These are phyloP conservation scores for Skeletonema marinoi DNA, from an alignment of 108 stramenopile genomes.

Conservation along the genomic window DNA sequence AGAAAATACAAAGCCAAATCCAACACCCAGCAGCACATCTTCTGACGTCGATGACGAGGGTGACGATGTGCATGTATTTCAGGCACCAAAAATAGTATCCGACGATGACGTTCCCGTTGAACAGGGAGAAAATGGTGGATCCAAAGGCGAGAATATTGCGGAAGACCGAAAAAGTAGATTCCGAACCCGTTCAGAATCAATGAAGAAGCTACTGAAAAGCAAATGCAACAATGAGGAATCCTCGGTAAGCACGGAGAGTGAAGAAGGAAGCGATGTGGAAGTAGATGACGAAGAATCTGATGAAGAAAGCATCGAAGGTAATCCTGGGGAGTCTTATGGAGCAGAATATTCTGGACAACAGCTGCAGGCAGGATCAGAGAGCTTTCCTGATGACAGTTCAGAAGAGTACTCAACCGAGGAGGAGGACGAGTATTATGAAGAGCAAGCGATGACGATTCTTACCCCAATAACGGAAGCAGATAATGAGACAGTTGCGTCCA, in stretches of 20 bases:
- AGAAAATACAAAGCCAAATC: background rate
- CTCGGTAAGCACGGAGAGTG: background rate
- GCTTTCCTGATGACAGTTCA: background rate
- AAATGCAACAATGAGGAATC: background rate
- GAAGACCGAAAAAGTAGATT: conserved; percentile 1
- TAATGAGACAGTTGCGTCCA: background rate
- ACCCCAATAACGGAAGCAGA: conserved; percentile 14
- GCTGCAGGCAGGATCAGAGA: background rate
- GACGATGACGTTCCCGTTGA: background rate
- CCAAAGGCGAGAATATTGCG: background rate
- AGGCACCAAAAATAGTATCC: conserved; percentile 19
- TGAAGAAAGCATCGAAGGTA: background rate
- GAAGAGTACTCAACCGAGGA: conserved; percentile 9
- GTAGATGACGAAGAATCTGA: conserved; percentile 2
- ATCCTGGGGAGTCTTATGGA: conserved; percentile 2
- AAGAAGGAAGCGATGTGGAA: background rate
- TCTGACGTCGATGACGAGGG: background rate
- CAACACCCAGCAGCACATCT: background rate
- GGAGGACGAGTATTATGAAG: conserved; percentile 5
- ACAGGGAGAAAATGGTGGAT: background rate
- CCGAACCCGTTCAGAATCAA: background rate
- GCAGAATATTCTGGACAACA: conserved; percentile 6
- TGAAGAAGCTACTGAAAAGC: background rate
- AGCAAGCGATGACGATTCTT: conserved; percentile 8
- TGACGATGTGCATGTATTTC: conserved; percentile 22